Base-by-base conservation (phyloP, 2,329 filamentous ascomycete species). In the Pseudogymnoascus sp. region DNA sequence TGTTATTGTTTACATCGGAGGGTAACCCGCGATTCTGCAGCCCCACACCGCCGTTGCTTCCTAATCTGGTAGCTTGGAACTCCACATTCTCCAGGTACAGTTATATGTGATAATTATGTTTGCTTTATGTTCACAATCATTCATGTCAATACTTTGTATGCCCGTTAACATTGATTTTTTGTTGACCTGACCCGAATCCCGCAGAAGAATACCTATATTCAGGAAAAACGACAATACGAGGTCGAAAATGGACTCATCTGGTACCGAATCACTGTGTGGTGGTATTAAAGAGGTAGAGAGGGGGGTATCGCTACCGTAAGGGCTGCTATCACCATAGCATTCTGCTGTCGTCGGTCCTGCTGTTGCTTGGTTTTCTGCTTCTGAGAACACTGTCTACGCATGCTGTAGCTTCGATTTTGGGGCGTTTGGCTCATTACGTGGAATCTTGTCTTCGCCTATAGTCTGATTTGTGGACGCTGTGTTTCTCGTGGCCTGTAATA, bases 1-100 rank as follows among this genome's bases (percentile, higher is more conserved):
- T 53, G 43, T 53, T 53, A 53, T 53, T 53, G 43, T 53, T 53
- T 53, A 53, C 43, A 53, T 53, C n/a, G 43, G 25, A 53, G 43
- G 43, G 25, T 25, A 53, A 53, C 18, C 43, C 43, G 43, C 25
- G 43, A 53, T 53, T 53, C 43, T 53, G 43, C 43, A 53, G 43
- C 43, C 43, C 43, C 43, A 53, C 43, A 53, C 43, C 43, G 43
- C 43, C 14, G n/a, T 33, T 33, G 43, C 25, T 53, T 30, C 43
- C 43, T n/a, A 53, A 53, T 53, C 43, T 53, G n/a, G 43, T 18
- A 53, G 25, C 43, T 53, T 53, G 43, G 43, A 53, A 53, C 43
- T 53, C 43, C 43, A 50, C 43, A 30, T 18, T 8, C 43, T 30
- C n/a, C 43, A 33, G 2, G 25, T 30, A 12, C 25, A 30, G 41